These are phyloP conservation scores for Fusarium staphyleae DNA, from an alignment of 2,329 filamentous ascomycete genomes.

Conservation along the genomic window DNA sequence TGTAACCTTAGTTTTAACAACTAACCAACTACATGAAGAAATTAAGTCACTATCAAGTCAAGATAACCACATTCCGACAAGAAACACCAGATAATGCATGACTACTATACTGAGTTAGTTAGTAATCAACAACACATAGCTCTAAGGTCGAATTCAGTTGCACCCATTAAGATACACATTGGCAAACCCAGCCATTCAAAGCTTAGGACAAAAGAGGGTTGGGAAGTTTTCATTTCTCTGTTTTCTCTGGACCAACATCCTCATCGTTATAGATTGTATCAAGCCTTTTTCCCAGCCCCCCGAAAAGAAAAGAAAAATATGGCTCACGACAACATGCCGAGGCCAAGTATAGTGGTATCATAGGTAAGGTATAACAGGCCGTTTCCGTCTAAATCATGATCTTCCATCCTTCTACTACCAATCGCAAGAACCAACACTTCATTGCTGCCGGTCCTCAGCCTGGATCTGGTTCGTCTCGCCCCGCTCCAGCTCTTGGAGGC, in stretches of 20 bases:
- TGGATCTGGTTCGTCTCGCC: constrained; percentile 31
- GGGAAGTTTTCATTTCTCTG: not conserved
- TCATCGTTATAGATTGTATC: too few relatives aligned
- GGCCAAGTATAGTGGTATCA: constrained; percentile 44
- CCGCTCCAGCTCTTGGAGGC: constrained; percentile 46
- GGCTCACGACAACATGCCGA: constrained; percentile 25
- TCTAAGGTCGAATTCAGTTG: too few relatives aligned
- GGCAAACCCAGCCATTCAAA: too few relatives aligned
- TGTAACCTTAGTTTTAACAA: too few relatives aligned
- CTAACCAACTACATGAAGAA: too few relatives aligned
- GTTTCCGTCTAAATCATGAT: constrained; percentile 34
- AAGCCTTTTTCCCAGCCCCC: not conserved
- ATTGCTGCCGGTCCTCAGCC: constrained; percentile 12
- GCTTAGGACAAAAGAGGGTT: not conserved
- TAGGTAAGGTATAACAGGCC: constrained; percentile 37
- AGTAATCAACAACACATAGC: too few relatives aligned
- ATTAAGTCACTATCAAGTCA: too few relatives aligned
- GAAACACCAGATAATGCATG: not conserved
- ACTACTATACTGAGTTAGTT: too few relatives aligned
- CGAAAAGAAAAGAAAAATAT: constrained; percentile 6
- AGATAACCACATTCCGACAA: not conserved
- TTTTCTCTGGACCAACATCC: too few relatives aligned
- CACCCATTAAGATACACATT: too few relatives aligned
- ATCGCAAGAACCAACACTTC: constrained; percentile 6
- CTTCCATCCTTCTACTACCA: constrained; percentile 14